phyloP scores from a whole-genome alignment of 768 basidiomycete genomes.

The Macrolepiota albuminosa region DNA sequence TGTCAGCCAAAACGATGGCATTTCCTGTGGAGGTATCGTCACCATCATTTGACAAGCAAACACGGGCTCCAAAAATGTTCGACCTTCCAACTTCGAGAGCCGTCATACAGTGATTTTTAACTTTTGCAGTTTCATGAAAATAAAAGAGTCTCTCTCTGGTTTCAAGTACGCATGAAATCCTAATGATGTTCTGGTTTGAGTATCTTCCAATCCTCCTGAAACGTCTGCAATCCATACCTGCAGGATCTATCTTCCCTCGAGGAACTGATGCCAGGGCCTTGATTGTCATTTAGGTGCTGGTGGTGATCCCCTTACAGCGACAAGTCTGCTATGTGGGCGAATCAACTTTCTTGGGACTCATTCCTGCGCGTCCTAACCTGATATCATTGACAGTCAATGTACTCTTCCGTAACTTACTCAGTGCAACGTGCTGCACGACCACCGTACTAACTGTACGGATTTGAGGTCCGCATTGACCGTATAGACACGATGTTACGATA shows the following conservation, averaged over 20 bases:
- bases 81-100: background rate
- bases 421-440: background rate
- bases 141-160: constrained; percentile 4
- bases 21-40: background rate
- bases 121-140: constrained; percentile 1
- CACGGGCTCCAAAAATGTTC: background rate
- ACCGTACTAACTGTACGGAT: background rate
- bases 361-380: background rate
- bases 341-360: background rate
- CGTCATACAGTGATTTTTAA: background rate
- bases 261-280: background rate
- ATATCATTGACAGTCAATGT: no score
- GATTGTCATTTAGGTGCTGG: background rate
- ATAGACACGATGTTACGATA: constrained; percentile 1
- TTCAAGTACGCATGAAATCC: background rate
- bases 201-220: background rate
- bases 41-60: background rate
- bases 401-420: background rate
- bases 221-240: background rate
- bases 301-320: background rate
- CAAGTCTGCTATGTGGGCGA: constrained; percentile 2
- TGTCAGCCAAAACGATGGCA: background rate
- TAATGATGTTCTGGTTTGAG: constrained; percentile 1
- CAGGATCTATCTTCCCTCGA: background rate
- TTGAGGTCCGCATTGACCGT: background rate